Percentiles rank a stretch among this genome's conserved stretches.
Conservation (phyloP, 495 filamentous ascomycete species). For the Podospora fimiseda region DNA sequence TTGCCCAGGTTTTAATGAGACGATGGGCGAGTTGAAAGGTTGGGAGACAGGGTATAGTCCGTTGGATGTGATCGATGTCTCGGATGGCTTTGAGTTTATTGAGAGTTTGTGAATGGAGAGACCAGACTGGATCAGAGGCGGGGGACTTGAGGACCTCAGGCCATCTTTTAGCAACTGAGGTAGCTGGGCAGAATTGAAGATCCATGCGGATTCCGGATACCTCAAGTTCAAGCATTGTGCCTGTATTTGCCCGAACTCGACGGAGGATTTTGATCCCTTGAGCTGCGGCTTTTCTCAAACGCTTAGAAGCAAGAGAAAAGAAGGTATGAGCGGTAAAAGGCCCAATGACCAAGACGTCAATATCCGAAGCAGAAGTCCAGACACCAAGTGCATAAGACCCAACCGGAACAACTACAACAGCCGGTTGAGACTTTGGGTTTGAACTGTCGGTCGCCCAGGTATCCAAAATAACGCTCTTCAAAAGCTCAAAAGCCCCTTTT, state of each 20-base stretch:
- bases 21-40: constrained; percentile 48
- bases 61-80: constrained; percentile 47
- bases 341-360: constrained; percentile 54
- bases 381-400: constrained; percentile 55
- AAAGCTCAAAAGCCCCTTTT: constrained; percentile 35
- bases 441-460: constrained; percentile 3
- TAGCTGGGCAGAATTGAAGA: constrained; percentile 54
- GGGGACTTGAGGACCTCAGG: constrained; percentile 29
- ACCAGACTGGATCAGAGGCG: constrained; percentile 40
- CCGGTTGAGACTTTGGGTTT: constrained; percentile 9
- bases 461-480: constrained; percentile 36
- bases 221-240: constrained; percentile 51
- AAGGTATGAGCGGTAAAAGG: constrained; percentile 49
- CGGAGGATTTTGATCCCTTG: constrained; percentile 44
- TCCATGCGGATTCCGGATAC: constrained; percentile 46
- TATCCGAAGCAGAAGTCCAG: constrained; percentile 48
- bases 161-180: constrained; percentile 38
- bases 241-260: constrained; percentile 44
- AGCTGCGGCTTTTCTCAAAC: constrained; percentile 37
- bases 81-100: constrained; percentile 50
- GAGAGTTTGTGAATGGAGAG: constrained; percentile 41
- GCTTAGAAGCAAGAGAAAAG: constrained; percentile 45
- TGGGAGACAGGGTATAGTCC: constrained; percentile 45
- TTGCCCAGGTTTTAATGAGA: constrained; percentile 49
- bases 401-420: constrained; percentile 48